These are phyloP conservation scores for Bacterosira constricta DNA, from an alignment of 108 stramenopile species.

Conservation along the genomic window DNA sequence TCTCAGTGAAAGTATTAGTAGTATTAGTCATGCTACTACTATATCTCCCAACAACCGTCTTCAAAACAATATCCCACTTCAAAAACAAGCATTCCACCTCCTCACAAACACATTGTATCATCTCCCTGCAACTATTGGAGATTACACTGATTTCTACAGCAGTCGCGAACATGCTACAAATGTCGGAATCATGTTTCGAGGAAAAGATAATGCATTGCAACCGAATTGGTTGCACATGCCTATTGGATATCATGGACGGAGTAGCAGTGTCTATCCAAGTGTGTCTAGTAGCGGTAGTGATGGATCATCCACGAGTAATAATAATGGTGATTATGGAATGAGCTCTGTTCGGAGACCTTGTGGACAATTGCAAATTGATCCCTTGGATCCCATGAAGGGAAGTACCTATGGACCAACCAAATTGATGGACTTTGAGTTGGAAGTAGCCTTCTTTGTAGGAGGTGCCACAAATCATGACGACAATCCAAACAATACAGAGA, in stretches of 20 bases:
- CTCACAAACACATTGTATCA: slow-evolving; percentile 57
- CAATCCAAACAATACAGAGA: slow-evolving; percentile 17
- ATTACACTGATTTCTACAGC: slow-evolving; percentile 94
- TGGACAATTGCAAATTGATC: slow-evolving; percentile 87
- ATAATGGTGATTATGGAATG: background rate
- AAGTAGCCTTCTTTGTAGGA: slow-evolving; percentile 92
- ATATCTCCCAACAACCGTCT: slow-evolving; percentile 29
- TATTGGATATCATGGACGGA: slow-evolving; percentile 92
- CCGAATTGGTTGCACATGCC: slow-evolving; percentile 94
- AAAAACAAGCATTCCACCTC: slow-evolving; percentile 49
- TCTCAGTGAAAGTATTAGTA: background rate
- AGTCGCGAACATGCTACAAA: slow-evolving; percentile 95
- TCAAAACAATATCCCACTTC: slow-evolving; percentile 39
- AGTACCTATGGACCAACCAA: slow-evolving; percentile 78
- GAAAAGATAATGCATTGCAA: slow-evolving; percentile 90
- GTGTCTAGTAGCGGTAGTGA: background rate
- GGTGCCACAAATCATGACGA: slow-evolving; percentile 52
- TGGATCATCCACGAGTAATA: background rate
- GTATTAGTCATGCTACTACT: background rate
- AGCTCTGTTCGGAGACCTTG: slow-evolving; percentile 69
- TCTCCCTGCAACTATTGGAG: slow-evolving; percentile 83
- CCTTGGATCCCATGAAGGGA: slow-evolving; percentile 70
- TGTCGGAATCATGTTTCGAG: slow-evolving; percentile 92
- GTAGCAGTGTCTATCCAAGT: slow-evolving; percentile 67
- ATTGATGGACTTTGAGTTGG: slow-evolving; percentile 91